Base-by-base conservation (phyloP, 2,329 filamentous ascomycete species). In the Triangularia setosa region DNA sequence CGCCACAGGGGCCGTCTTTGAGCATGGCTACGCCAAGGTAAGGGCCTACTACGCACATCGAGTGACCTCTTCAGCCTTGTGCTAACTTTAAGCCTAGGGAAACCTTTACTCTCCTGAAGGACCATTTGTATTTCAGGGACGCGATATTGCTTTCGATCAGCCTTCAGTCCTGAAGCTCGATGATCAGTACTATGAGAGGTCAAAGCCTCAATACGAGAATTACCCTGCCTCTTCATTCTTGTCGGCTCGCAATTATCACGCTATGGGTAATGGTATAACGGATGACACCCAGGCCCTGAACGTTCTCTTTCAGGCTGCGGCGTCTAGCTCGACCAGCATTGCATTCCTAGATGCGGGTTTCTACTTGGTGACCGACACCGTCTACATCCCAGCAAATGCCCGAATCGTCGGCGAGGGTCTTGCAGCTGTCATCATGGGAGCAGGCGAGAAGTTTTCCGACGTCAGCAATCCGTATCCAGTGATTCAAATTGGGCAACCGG, bases 231-330 rank as follows among this genome's bases (percentile, higher is more conserved):
- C 77, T 4, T 78, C 81, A 9, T 89, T 91, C 70, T 74, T 89
- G 69, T 87, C 84, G 67, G 83, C 88, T 72, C 88, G 87, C 70
- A 79, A 79, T 16, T 80, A 80, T 40, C 87, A 89, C 61, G 89
- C 89, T 56, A 85, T 83, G 73, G 90, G 90, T 70, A 89, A 94
- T 68, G 90, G 89, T 25, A 73, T 76, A 0, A 87, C 88, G 0
- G 90, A 94, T 67, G 90, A 93, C 71, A 74, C 74, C 0, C 66
- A 57, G 11, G 71, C 69, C 1, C 64, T 78, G 8, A 74, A 74
- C 28, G 21, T 62, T 6, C 63, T 77, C 28, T 75, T 79, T 65
- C 56, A 65, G 27, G 64, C 68, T 8, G 72, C 73, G 2, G 70
- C 72, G 2, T 66, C 74, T 81, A 71, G 73, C 16, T 73, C 79